These are phyloP conservation scores for Penicillium fimorum DNA, from an alignment of 495 filamentous ascomycete genomes.

Conservation along the genomic window DNA sequence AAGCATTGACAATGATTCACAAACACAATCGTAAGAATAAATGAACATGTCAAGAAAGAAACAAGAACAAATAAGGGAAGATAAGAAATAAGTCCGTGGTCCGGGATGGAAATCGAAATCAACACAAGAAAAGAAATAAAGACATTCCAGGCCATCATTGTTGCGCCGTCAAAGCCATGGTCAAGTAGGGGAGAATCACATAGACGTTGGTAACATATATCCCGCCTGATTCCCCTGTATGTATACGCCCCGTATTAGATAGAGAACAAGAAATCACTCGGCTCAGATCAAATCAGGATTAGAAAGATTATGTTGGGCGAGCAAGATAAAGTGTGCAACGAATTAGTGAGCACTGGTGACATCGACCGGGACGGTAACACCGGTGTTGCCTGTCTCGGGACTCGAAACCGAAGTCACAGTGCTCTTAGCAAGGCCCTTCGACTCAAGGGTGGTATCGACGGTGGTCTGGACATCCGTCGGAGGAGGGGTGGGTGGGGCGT, in stretches of 20 bases:
- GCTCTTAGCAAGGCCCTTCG: slow-evolving; percentile 36
- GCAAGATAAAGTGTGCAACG: slow-evolving; percentile 30
- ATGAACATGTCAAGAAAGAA: slow-evolving; percentile 20
- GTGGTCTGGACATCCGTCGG: slow-evolving; percentile 41
- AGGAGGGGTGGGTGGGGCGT: slow-evolving; percentile 45
- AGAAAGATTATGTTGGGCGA: slow-evolving; percentile 40
- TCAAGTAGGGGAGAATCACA: slow-evolving; percentile 23
- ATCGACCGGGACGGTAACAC: slow-evolving; percentile 33
- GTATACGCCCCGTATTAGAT: slow-evolving; percentile 46
- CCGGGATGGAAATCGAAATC: slow-evolving; percentile 20
- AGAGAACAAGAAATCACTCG: slow-evolving; percentile 26
- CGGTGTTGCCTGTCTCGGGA: slow-evolving; percentile 34
- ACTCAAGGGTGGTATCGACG: slow-evolving; percentile 31
- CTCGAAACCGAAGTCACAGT: slow-evolving; percentile 37
- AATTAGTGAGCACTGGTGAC: slow-evolving; percentile 32
- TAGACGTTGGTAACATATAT: slow-evolving; percentile 32
- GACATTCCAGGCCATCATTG: slow-evolving; percentile 30
- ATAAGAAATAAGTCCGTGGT: slow-evolving; percentile 11
- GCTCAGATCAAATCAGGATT: slow-evolving; percentile 28
- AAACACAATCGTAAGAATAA: slow-evolving; percentile 27
- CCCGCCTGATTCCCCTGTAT: slow-evolving; percentile 38
- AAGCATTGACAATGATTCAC: slow-evolving; percentile 24
- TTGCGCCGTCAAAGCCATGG: slow-evolving; percentile 42
- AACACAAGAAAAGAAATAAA: slow-evolving; percentile 18
- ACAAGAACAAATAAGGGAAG: slow-evolving; percentile 20